Conservation (phyloP, 345 rosid genomes). For the Eucalyptus caleyi region DNA sequence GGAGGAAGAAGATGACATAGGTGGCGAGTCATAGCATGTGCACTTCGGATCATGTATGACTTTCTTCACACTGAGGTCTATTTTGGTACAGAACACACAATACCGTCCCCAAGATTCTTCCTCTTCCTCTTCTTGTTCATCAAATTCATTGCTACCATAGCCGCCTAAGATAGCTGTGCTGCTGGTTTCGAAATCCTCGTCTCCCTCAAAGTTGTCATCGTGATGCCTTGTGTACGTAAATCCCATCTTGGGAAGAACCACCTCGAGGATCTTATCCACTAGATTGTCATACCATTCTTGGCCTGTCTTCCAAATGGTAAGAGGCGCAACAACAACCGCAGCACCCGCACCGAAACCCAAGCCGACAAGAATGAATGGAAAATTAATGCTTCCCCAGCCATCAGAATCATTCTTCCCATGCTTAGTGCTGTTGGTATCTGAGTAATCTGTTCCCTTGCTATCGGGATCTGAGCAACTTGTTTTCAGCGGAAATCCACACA, state of each 20-base stretch:
- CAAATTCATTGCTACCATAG: neutral
- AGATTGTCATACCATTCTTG: slow-evolving; percentile 5
- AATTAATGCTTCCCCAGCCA: neutral
- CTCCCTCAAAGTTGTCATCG: slow-evolving; percentile 14
- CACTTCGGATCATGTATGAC: slow-evolving; percentile 38
- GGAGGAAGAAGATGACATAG: slow-evolving; percentile 14
- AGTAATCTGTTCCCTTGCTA: fast-evolving
- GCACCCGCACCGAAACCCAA: slow-evolving; percentile 46
- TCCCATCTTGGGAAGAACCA: slow-evolving; percentile 33
- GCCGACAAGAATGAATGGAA: slow-evolving; percentile 32
- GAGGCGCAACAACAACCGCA: slow-evolving; percentile 23
- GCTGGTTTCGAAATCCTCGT: slow-evolving; percentile 3
- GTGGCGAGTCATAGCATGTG: slow-evolving; percentile 26
- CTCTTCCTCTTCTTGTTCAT: neutral
- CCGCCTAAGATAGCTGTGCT: neutral
- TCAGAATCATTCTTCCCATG: neutral
- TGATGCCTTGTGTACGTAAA: slow-evolving; percentile 13
- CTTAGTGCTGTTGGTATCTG: fast-evolving
- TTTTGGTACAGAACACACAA: slow-evolving; percentile 56
- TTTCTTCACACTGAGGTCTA: slow-evolving; percentile 25
- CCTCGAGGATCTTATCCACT: slow-evolving; percentile 22
- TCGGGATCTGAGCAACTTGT: neutral
- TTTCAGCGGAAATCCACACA: slow-evolving; percentile 6
- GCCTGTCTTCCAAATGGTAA: slow-evolving; percentile 15
- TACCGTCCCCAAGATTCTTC: slow-evolving; percentile 15